Evolutionary conservation across 257 asterid species (phyloP).

Genomic region (Solanum sparsipilum): DNA sequence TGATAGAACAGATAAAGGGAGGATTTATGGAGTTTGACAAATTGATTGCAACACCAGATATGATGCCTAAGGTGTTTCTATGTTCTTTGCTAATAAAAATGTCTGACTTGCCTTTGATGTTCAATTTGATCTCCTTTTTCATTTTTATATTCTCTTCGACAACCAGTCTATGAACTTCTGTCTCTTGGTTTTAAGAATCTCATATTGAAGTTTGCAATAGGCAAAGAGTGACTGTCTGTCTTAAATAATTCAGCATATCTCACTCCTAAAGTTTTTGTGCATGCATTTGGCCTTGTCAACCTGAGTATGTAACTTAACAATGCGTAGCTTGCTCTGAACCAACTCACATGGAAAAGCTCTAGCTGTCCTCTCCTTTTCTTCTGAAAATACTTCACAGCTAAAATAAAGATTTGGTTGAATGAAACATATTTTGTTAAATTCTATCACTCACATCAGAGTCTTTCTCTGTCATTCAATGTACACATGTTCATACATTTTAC

Average conservation of each 20-base stretch:
- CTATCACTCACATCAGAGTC: not conserved
- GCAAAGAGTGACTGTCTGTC: not conserved
- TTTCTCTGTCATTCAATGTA: not conserved
- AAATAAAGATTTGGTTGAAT: not conserved
- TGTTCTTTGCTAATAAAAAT: not conserved
- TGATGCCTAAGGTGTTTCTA: slow-evolving; percentile 86
- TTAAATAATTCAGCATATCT: not conserved
- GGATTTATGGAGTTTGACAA: slow-evolving; percentile 96
- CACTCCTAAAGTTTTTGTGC: not conserved
- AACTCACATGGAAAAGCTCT: not conserved
- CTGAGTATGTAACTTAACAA: not conserved
- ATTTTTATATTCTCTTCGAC: not conserved
- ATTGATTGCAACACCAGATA: slow-evolving; percentile 94
- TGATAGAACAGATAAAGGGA: slow-evolving; percentile 80
- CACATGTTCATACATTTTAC: not conserved
- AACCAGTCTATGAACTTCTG: not conserved
- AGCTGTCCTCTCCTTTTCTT: not conserved
- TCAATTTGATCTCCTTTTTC: not conserved
- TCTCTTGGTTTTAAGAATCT: not conserved
- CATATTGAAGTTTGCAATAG: not conserved
- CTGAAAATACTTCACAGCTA: not conserved
- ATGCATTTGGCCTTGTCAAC: not conserved
- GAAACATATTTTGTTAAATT: not conserved
- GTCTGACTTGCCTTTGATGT: not conserved
- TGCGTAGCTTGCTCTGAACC: not conserved